Evolutionary conservation across 1,284 basidiomycete species (phyloP).

Genomic region (Ustilago nuda): DNA sequence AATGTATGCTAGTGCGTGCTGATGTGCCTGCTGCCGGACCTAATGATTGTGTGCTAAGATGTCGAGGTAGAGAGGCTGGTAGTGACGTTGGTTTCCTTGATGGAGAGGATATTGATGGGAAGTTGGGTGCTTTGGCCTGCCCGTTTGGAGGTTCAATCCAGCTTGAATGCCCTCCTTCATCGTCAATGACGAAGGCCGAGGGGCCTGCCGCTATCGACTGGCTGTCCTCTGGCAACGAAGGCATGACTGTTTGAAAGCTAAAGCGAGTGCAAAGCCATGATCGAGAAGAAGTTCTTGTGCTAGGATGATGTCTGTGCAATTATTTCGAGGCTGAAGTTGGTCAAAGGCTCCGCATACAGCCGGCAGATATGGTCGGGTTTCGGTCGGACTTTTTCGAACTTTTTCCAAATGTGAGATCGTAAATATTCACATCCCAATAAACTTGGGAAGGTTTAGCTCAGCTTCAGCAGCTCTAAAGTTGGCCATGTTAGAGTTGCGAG

Average conservation of each 20-base stretch:
- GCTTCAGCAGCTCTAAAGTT: slow-evolving; percentile 1
- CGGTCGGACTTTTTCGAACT: slow-evolving; percentile 1
- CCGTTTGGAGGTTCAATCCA: slow-evolving; percentile 18
- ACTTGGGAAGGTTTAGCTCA: slow-evolving; percentile 13
- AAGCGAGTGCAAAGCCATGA: neutral
- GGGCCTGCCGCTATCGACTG: slow-evolving; percentile 1
- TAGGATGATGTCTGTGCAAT: neutral
- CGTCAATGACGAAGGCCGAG: slow-evolving; percentile 1
- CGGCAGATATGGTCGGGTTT: slow-evolving; percentile 14
- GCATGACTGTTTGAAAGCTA: slow-evolving; percentile 10
- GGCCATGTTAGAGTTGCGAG: slow-evolving; percentile 3
- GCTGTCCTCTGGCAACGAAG: slow-evolving; percentile 16
- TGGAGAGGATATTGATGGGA: slow-evolving; percentile 8
- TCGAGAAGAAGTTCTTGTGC: neutral
- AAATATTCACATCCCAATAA: neutral
- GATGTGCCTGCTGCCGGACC: slow-evolving; percentile 21
- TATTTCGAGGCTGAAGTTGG: neutral
- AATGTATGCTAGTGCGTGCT: slow-evolving; percentile 28
- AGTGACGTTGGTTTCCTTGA: neutral
- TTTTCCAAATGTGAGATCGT: no score
- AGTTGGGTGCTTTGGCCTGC: neutral
- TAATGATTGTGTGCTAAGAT: slow-evolving; percentile 29
- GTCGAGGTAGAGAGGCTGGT: slow-evolving; percentile 16
- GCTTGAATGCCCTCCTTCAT: slow-evolving; percentile 39
- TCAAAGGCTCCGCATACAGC: slow-evolving; percentile 9